Evolutionary conservation across 768 basidiomycete genomes (phyloP).

Genomic region (Chalciporus chontae): DNA sequence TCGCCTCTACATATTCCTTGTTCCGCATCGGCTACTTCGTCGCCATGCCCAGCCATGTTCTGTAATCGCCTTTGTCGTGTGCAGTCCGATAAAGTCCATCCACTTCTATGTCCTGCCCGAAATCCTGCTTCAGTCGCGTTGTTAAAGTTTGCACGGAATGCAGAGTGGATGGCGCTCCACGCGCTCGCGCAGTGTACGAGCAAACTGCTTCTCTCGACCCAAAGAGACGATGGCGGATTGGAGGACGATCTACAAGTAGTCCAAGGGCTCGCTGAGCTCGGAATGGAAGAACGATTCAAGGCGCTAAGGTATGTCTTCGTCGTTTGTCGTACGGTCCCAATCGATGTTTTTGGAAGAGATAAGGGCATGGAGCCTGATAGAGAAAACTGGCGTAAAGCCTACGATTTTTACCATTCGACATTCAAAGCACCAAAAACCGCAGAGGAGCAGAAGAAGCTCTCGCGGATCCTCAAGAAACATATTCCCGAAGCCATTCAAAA

Average conservation of each 20-base stretch:
- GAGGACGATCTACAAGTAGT: conserved; percentile 53
- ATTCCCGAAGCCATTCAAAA: conserved; percentile 45
- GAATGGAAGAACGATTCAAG: conserved; percentile 66
- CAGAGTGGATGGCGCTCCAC: conserved; percentile 68
- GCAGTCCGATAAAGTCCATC: conserved; percentile 61
- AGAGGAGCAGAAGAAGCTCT: conserved; percentile 55
- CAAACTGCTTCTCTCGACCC: conserved; percentile 53
- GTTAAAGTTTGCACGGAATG: conserved; percentile 53
- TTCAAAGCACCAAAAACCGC: conserved; percentile 56
- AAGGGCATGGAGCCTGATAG: conserved; percentile 53
- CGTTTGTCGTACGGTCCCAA: neutral
- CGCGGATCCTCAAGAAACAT: conserved; percentile 48
- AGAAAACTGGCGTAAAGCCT: conserved; percentile 63
- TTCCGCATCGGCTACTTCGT: conserved; percentile 39
- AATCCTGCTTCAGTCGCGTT: conserved; percentile 68
- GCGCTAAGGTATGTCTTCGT: conserved; percentile 13
- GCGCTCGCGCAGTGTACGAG: conserved; percentile 68
- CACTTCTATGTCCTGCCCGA: conserved; percentile 68
- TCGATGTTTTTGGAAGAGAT: conserved; percentile 20
- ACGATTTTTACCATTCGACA: conserved; percentile 52
- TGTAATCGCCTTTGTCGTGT: conserved; percentile 77
- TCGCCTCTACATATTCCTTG: conserved; percentile 52
- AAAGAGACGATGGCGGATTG: conserved; percentile 36
- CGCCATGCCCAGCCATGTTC: conserved; percentile 61
- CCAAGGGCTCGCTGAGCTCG: conserved; percentile 64